These are phyloP conservation scores for Dictyostelium firmibasis DNA, from an alignment of 78 protist genomes.

Conservation along the genomic window DNA sequence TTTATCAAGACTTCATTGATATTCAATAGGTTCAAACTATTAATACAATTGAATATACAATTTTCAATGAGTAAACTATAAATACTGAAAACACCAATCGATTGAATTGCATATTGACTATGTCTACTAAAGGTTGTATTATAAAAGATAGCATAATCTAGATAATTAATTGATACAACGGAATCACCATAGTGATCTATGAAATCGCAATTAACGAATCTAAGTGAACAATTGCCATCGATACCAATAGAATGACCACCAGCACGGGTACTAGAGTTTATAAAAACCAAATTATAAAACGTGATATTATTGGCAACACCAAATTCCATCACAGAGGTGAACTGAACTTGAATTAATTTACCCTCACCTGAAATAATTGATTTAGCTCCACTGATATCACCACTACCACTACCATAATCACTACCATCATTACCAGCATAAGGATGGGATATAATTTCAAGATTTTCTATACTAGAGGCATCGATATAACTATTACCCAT, in stretches of 20 bases:
- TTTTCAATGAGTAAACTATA: background rate
- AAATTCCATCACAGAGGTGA: background rate
- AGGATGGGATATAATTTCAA: background rate
- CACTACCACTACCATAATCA: background rate
- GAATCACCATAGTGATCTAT: background rate
- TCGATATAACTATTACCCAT: constrained; percentile 36
- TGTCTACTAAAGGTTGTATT: background rate
- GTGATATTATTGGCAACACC: background rate
- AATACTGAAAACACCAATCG: background rate
- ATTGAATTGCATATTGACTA: background rate
- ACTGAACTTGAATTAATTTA: background rate
- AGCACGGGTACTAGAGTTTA: background rate
- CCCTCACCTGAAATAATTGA: background rate
- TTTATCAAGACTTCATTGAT: background rate
- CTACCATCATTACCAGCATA: background rate
- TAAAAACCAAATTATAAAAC: background rate
- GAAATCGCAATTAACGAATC: background rate
- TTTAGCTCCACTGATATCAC: background rate
- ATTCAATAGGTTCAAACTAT: background rate
- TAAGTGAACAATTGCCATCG: background rate
- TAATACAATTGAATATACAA: background rate
- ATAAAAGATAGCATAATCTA: background rate
- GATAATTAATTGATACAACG: background rate
- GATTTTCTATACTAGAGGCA: background rate
- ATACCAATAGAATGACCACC: background rate